These are phyloP conservation scores for Monosporascus sp. DNA, from an alignment of 2,329 filamentous ascomycete genomes.

Conservation along the genomic window DNA sequence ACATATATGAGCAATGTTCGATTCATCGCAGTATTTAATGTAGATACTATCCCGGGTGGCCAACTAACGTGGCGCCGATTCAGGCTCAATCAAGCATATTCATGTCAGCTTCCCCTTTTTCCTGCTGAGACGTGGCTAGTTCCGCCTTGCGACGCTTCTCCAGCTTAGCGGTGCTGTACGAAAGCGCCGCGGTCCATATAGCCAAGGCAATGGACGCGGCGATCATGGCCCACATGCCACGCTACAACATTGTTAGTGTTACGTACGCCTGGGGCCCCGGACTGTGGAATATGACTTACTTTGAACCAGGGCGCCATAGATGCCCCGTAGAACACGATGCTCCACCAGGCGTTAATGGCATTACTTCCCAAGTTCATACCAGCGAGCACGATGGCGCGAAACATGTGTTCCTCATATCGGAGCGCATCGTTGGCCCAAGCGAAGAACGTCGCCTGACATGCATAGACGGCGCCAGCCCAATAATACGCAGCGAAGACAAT, in stretches of 20 bases:
- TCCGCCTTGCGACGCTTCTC: slow-evolving; percentile 25
- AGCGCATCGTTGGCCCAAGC: slow-evolving; percentile 71
- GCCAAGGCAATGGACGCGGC: slow-evolving; percentile 53
- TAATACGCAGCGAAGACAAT: slow-evolving; percentile 63
- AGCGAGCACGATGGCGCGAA: slow-evolving; percentile 62
- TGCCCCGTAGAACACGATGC: slow-evolving; percentile 64
- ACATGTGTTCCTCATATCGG: slow-evolving; percentile 56
- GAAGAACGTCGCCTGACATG: slow-evolving; percentile 70
- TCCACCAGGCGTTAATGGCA: slow-evolving; percentile 69
- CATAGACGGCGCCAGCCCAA: slow-evolving; percentile 65
- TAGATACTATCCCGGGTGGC: too few relatives aligned
- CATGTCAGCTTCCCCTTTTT: neutral
- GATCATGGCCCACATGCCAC: slow-evolving; percentile 73
- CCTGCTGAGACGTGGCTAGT: slow-evolving; percentile 3
- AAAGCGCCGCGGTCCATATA: slow-evolving; percentile 52
- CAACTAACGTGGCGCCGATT: too few relatives aligned
- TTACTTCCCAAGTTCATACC: slow-evolving; percentile 68
- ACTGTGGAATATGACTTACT: slow-evolving; percentile 34
- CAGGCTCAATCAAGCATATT: too few relatives aligned
- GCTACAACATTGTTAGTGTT: slow-evolving; percentile 29
- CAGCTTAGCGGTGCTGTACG: slow-evolving; percentile 37
- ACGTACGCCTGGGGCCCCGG: neutral
- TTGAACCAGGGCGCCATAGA: slow-evolving; percentile 61
- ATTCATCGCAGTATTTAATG: too few relatives aligned
- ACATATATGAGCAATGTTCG: too few relatives aligned